These are phyloP conservation scores for Coffea canephora DNA, from an alignment of 257 asterid genomes.

Conservation along the genomic window DNA sequence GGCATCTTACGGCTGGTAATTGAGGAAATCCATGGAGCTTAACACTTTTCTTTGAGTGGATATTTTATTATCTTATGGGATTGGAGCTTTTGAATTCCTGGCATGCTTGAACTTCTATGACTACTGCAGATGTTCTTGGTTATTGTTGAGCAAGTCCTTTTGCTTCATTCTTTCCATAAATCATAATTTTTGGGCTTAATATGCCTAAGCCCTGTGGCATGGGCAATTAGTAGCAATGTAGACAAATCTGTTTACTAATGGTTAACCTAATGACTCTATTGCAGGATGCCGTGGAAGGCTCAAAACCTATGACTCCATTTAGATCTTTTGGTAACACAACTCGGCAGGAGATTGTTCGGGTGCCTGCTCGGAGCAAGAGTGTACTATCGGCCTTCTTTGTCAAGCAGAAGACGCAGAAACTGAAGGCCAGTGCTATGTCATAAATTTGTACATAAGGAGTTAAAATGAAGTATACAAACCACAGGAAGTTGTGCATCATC, in stretches of 20 bases:
- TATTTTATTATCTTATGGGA: neutral
- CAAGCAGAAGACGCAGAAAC: conserved; percentile 58
- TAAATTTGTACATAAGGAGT: conserved; percentile 6
- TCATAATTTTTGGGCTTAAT: neutral
- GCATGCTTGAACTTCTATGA: neutral
- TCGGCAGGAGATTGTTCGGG: conserved; percentile 36
- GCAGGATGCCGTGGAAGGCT: conserved; percentile 59
- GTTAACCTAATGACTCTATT: neutral
- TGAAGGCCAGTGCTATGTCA: conserved; percentile 28
- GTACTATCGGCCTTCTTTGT: conserved; percentile 66
- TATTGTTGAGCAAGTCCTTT: neutral
- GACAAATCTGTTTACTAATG: neutral
- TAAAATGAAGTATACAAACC: neutral
- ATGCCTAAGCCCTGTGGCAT: neutral
- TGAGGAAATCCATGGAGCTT: neutral
- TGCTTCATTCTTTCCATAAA: neutral
- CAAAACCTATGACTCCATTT: conserved; percentile 48
- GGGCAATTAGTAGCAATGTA: neutral
- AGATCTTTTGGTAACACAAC: conserved; percentile 49
- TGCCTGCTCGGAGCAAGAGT: conserved; percentile 63
- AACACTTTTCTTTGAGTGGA: neutral
- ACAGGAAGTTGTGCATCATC: neutral
- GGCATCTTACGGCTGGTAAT: conserved; percentile 70
- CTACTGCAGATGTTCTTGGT: neutral
- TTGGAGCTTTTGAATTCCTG: neutral